A percentile compares a stretch with the other conserved stretches of the same genome.
Conservation (phyloP, 768 basidiomycete genomes). For the Boletus vermiculosoides region DNA sequence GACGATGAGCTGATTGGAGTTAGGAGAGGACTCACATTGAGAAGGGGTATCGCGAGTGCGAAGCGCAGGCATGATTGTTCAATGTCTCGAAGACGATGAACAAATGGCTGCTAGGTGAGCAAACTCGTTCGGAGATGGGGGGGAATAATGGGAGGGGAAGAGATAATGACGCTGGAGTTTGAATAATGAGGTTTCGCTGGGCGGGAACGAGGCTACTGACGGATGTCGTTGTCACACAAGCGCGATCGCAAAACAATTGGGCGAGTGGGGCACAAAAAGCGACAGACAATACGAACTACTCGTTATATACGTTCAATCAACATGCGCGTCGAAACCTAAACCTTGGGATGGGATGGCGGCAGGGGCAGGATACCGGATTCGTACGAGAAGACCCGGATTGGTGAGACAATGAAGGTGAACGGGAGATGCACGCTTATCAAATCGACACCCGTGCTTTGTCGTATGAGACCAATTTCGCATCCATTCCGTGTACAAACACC, state of each 20-base stretch:
- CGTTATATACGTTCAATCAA: constrained; percentile 50
- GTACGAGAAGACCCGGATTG: constrained; percentile 24
- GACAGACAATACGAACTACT: constrained; percentile 53
- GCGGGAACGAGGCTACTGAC: constrained; percentile 42
- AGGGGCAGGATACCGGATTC: constrained; percentile 21
- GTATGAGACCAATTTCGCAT: constrained; percentile 35
- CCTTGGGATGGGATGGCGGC: constrained; percentile 19
- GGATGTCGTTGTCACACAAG: constrained; percentile 51
- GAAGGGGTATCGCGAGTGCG: constrained; percentile 75
- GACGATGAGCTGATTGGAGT: constrained; percentile 1
- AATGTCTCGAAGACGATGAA: constrained; percentile 22
- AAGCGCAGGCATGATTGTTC: constrained; percentile 70
- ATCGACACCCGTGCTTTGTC: constrained; percentile 29
- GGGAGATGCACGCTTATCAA: constrained; percentile 31
- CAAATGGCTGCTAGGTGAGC: constrained; percentile 35
- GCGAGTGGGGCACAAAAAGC: constrained; percentile 59
- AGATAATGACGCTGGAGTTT: constrained; percentile 16
- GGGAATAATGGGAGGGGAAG: constrained; percentile 33
- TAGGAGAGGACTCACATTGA: constrained; percentile 38
- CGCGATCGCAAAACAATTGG: constrained; percentile 58
- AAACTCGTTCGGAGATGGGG: constrained; percentile 34
- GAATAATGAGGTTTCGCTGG: constrained; percentile 45
- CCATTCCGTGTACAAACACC: constrained; percentile 42
- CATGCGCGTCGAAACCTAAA: constrained; percentile 33
- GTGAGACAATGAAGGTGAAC: constrained; percentile 36